Base-by-base conservation (phyloP, 495 filamentous ascomycete genomes). In the Penicillium nucicola region DNA sequence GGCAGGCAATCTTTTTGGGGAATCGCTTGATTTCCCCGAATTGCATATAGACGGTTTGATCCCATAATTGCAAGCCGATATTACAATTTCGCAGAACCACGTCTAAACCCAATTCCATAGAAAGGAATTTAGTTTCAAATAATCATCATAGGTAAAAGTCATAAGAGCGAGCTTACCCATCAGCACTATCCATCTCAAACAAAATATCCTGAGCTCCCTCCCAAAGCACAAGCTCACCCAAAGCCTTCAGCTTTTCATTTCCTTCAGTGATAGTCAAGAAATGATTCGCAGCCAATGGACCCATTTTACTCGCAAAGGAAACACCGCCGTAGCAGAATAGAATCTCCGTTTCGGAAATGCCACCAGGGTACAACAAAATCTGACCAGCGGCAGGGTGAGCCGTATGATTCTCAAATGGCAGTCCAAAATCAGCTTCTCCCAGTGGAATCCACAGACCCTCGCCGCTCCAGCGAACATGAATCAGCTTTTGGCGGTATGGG, bases 401-500 rank as follows among this genome's bases (percentile, higher is more conserved):
- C 7, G 61, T 65, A 38, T 65, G 58, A 15, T 65, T 65, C 17
- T 65, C 61, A 25, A 56, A 62, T 0, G 58, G 53, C 11, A 65
- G 30, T 3, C 48, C 55, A n/a, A 65, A 65, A 17, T 62, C 31
- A 5, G 55, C 59, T 28, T 65, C 55, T 6, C 61, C 58, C 17
- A 65, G 36, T 13, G 61, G 61, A 42, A 65, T 61, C 61, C 58
- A 65, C 46, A 65, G 44, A 3, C 35, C 58, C 39, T 65, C 58
- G 13, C 61, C 61, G 10, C 55, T 58, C 61, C 61, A 62, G 23
- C 61, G 61, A 3, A 62, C 58, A 50, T 65, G 61, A 34, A 65
- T 65, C 11, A 62, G 42, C 20, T 61, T 58, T 23, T 65, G 61
- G 7, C 33, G 53, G 22, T 65, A 65, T 17, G 61, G 61, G 17